phyloP scores from a whole-genome alignment of 2,329 filamentous ascomycete genomes.

The Aspergillus vadensis region DNA sequence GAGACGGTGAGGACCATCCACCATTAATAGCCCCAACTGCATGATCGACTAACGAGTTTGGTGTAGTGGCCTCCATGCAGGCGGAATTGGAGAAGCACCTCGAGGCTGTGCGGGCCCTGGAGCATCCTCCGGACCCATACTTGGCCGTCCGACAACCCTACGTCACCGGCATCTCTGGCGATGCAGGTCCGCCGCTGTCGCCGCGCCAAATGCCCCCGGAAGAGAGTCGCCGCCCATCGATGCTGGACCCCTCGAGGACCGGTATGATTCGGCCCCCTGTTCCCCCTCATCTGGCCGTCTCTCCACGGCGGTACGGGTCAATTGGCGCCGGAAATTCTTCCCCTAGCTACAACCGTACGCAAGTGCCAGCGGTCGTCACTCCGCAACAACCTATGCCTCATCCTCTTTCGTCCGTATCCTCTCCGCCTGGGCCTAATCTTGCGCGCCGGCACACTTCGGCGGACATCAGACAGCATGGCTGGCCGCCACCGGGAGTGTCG shows the following conservation, averaged over 20 bases:
- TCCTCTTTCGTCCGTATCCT: constrained; percentile 58
- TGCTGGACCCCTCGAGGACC: constrained; percentile 62
- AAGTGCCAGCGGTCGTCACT: constrained; percentile 66
- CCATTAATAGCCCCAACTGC: background rate
- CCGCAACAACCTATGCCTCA: constrained; percentile 69
- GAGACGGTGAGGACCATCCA: constrained; percentile 67
- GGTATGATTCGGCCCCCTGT: constrained; percentile 76
- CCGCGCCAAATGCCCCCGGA: constrained; percentile 85
- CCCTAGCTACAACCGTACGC: constrained; percentile 70
- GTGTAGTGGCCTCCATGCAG: constrained; percentile 58
- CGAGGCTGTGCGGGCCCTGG: constrained; percentile 58
- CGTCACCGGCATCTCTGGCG: constrained; percentile 62
- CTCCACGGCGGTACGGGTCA: constrained; percentile 82
- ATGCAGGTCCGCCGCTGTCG: constrained; percentile 75
- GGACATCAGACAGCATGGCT: constrained; percentile 87
- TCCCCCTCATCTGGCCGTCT: constrained; percentile 77
- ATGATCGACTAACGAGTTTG: constrained; percentile 19
- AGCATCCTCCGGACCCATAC: constrained; percentile 66
- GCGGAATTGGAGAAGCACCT: constrained; percentile 64
- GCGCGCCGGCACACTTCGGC: constrained; percentile 88
- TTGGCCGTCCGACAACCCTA: constrained; percentile 67
- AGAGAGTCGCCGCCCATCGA: constrained; percentile 72
- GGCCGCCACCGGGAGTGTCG: constrained; percentile 62
- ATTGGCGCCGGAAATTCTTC: constrained; percentile 72
- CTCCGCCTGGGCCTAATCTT: constrained; percentile 65